These are phyloP conservation scores for Apiospora aurea DNA, from an alignment of 2,329 filamentous ascomycete genomes.

Conservation along the genomic window DNA sequence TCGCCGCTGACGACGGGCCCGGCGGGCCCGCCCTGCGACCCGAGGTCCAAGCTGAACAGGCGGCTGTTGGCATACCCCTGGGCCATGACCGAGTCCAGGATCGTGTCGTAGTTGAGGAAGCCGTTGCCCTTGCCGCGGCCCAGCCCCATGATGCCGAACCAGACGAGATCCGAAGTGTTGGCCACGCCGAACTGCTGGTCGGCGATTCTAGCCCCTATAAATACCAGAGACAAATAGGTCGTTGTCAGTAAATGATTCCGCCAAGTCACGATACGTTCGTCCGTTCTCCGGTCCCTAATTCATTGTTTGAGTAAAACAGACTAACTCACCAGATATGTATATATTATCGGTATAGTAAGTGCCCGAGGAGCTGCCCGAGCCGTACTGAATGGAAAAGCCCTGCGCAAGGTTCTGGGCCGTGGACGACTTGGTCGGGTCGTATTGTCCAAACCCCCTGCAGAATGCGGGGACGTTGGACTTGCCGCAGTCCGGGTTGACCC, in stretches of 20 bases:
- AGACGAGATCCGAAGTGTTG: slow-evolving; percentile 52
- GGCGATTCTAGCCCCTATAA: slow-evolving; percentile 44
- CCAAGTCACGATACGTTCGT: not conserved
- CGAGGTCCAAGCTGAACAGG: slow-evolving; percentile 59
- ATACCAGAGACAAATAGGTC: not conserved
- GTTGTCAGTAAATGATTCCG: not conserved
- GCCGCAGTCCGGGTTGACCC: slow-evolving; percentile 60
- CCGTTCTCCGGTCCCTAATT: not conserved
- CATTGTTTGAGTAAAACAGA: not conserved
- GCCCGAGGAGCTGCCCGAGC: slow-evolving; percentile 49
- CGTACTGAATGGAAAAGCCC: slow-evolving; percentile 48
- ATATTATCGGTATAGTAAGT: slow-evolving; percentile 56
- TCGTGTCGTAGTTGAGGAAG: slow-evolving; percentile 57
- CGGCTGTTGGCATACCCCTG: slow-evolving; percentile 57
- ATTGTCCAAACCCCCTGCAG: slow-evolving; percentile 52
- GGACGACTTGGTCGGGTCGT: slow-evolving; percentile 44
- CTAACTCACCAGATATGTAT: slow-evolving; percentile 50
- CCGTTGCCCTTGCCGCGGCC: slow-evolving; percentile 51
- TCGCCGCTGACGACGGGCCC: slow-evolving; percentile 51
- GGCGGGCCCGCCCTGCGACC: slow-evolving; percentile 40
- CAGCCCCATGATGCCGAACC: slow-evolving; percentile 60
- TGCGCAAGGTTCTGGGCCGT: slow-evolving; percentile 47
- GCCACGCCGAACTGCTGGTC: slow-evolving; percentile 61
- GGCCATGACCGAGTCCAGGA: slow-evolving; percentile 57
- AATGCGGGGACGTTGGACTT: slow-evolving; percentile 43